These are phyloP conservation scores for Tilletia indica DNA, from an alignment of 1,284 basidiomycete species.

Conservation along the genomic window DNA sequence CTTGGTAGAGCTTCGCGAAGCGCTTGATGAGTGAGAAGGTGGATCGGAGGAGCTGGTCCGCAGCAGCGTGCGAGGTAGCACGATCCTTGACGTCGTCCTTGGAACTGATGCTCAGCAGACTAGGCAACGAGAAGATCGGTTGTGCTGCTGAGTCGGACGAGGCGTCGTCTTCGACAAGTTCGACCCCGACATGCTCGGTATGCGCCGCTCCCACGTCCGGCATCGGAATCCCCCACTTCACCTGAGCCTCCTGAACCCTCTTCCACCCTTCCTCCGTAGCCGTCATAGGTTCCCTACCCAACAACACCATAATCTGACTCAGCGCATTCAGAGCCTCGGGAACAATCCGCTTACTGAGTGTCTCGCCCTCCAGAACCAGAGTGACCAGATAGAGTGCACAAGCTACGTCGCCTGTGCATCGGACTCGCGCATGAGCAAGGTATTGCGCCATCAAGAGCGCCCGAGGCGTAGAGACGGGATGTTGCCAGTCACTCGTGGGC, in stretches of 20 bases:
- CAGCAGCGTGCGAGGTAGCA: conserved; percentile 6
- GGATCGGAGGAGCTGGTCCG: conserved; percentile 30
- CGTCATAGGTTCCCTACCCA: neutral
- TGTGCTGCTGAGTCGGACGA: conserved; percentile 17
- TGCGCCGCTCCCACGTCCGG: conserved; percentile 43
- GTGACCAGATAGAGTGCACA: conserved; percentile 87
- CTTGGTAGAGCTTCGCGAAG: conserved; percentile 45
- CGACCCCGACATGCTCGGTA: conserved; percentile 23
- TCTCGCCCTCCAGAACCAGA: conserved; percentile 72
- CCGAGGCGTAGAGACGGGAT: conserved; percentile 82
- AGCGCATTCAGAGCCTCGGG: conserved; percentile 77
- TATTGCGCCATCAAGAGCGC: conserved; percentile 87
- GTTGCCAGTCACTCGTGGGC: conserved; percentile 92
- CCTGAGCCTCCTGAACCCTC: conserved; percentile 17
- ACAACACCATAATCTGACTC: neutral
- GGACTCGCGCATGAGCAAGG: conserved; percentile 78
- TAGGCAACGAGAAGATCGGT: conserved; percentile 24
- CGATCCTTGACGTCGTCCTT: conserved; percentile 2
- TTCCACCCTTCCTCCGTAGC: conserved; percentile 16
- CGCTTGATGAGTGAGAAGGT: conserved; percentile 30
- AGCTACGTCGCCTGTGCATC: conserved; percentile 72
- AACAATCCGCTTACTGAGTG: conserved; percentile 77
- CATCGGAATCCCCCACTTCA: conserved; percentile 46
- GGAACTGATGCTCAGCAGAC: conserved; percentile 22
- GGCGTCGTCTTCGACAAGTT: conserved; percentile 12